Conservation (phyloP, 495 filamentous ascomycete species). For the Pseudotulostoma volvatum region DNA sequence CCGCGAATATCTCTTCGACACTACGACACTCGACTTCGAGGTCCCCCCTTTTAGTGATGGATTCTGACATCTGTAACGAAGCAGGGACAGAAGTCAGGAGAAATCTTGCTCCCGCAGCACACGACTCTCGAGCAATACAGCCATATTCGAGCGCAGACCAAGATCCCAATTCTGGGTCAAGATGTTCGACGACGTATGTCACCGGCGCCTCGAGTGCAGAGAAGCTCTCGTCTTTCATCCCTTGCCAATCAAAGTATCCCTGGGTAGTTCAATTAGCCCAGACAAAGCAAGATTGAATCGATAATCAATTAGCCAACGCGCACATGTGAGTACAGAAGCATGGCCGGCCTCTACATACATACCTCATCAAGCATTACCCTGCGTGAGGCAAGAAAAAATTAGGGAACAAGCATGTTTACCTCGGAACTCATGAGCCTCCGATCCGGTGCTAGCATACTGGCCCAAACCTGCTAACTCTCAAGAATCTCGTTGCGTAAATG, state of each 20-base stretch:
- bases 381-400: not conserved
- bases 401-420: too few species aligned
- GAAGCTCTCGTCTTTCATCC: slow-evolving; percentile 1
- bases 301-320: too few species aligned
- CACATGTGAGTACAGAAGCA: too few species aligned
- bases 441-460: too few species aligned
- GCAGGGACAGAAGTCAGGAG: slow-evolving; percentile 68
- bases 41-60: slow-evolving; percentile 39
- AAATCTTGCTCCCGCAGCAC: slow-evolving; percentile 49
- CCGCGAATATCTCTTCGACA: slow-evolving; percentile 62
- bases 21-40: slow-evolving; percentile 52
- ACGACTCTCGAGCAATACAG: slow-evolving; percentile 66
- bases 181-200: slow-evolving; percentile 80
- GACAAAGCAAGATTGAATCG: too few species aligned
- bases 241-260: not conserved
- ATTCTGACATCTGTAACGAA: slow-evolving; percentile 46
- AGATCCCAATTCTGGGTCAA: slow-evolving; percentile 80
- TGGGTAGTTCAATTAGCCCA: too few species aligned
- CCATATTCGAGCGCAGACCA: slow-evolving; percentile 90
- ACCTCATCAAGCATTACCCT: too few species aligned
- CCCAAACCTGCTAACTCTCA: too few species aligned
- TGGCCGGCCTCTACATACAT: too few species aligned
- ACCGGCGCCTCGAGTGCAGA: slow-evolving; percentile 21
- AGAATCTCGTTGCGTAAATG: too few species aligned
- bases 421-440: too few species aligned